Percentiles rank a stretch among this genome's conserved stretches.
phyloP scores from a whole-genome alignment of 2,329 filamentous ascomycete species.

The Saccharata proteae region DNA sequence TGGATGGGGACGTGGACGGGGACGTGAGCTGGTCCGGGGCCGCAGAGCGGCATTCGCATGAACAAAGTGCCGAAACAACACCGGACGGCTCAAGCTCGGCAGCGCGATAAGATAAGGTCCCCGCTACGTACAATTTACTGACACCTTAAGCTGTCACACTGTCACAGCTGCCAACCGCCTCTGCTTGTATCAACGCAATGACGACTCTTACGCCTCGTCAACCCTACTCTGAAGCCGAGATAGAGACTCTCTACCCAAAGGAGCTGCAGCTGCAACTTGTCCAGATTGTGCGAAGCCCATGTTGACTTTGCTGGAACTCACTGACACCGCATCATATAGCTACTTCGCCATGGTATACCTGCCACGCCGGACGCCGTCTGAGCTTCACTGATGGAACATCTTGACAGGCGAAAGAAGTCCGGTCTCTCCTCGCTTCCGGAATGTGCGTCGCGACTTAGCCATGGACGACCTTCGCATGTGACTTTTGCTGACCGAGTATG shows the following conservation, averaged over 20 bases:
- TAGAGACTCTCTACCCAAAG: slow-evolving; percentile 68
- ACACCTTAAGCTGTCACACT: no score
- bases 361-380: no score
- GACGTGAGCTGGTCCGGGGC: no score
- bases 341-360: slow-evolving; percentile 27
- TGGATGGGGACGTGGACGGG: no score
- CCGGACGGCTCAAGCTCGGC: no score
- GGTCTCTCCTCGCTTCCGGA: slow-evolving; percentile 77
- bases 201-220: slow-evolving; percentile 61
- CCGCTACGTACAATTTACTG: no score
- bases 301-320: background rate
- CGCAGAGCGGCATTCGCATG: no score
- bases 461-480: background rate
- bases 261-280: slow-evolving; percentile 75
- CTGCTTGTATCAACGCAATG: slow-evolving; percentile 55
- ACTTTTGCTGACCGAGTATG: slow-evolving; percentile 2
- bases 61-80: no score
- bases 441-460: slow-evolving; percentile 27
- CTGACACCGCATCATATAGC: slow-evolving; percentile 12
- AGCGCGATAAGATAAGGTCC: no score
- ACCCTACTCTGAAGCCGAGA: slow-evolving; percentile 71
- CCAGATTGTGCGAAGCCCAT: slow-evolving; percentile 49
- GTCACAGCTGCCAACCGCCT: no score
- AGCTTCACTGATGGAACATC: slow-evolving; percentile 5
- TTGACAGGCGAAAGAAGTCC: slow-evolving; percentile 65